Evolutionary conservation across 108 stramenopile genomes (phyloP).

Genomic region (Cyclotella baltica): DNA sequence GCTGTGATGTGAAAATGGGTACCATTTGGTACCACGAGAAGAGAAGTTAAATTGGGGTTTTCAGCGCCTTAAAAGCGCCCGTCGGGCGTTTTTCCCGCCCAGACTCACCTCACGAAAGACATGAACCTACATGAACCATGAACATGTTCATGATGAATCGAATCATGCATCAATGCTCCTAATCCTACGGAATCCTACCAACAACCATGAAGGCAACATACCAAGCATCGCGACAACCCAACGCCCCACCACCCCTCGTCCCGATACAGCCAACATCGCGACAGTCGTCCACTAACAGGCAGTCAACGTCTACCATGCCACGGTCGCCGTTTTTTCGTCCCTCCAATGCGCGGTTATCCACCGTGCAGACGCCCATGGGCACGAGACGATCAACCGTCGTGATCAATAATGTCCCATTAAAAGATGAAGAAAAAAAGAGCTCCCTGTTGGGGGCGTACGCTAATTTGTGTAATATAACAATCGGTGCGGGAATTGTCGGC

Average conservation of each 20-base stretch:
- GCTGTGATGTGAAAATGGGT: too few species aligned
- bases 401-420: conserved; percentile 19
- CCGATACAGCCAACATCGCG: neutral
- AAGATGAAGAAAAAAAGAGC: conserved; percentile 66
- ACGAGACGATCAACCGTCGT: conserved; percentile 13
- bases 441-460: conserved; percentile 70
- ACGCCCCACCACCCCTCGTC: neutral
- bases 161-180: too few species aligned
- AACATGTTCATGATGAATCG: too few species aligned
- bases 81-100: too few species aligned
- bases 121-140: too few species aligned
- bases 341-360: conserved; percentile 23
- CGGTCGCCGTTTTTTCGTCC: conserved; percentile 30
- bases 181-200: too few species aligned
- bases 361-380: conserved; percentile 25
- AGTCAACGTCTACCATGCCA: neutral
- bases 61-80: too few species aligned
- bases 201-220: too few species aligned
- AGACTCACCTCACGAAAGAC: too few species aligned
- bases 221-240: too few species aligned
- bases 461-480: conserved; percentile 84
- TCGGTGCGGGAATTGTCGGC: conserved; percentile 92
- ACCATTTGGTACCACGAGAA: too few species aligned
- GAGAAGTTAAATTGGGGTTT: too few species aligned
- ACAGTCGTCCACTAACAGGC: neutral